Percentiles rank a stretch among this genome's conserved stretches.
phyloP scores from a whole-genome alignment of 306 rosid genomes.

The Begonia fuchsioides region DNA sequence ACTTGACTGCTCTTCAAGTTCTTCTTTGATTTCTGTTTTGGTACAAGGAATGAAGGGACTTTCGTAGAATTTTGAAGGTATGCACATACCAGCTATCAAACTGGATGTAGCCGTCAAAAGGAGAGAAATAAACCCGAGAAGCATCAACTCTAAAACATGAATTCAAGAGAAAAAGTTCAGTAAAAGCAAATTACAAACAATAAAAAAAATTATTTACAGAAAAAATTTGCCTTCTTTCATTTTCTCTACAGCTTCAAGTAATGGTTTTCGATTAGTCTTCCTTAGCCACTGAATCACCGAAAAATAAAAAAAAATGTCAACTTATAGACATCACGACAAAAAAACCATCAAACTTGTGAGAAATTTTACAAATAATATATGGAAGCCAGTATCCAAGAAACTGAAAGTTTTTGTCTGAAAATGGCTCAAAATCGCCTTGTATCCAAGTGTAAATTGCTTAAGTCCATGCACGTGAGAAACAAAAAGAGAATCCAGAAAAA shows the following conservation, averaged over 20 bases:
- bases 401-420: too few species aligned
- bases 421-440: too few species aligned
- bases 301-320: conserved; percentile 2
- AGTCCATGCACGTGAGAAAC: too few species aligned
- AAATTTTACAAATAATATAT: too few species aligned
- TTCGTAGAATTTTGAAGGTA: conserved; percentile 68
- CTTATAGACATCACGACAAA: neutral
- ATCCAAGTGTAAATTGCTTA: too few species aligned
- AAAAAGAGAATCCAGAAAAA: too few species aligned
- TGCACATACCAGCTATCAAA: conserved; percentile 68
- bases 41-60: conserved; percentile 79
- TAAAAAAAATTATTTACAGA: neutral
- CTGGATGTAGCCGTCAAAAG: conserved; percentile 85
- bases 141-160: conserved; percentile 68
- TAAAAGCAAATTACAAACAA: conserved; percentile 3
- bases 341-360: too few species aligned
- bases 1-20: conserved; percentile 25
- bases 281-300: conserved; percentile 51
- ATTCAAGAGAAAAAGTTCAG: conserved; percentile 4
- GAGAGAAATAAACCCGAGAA: conserved; percentile 92
- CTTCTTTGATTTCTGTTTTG: conserved; percentile 49
- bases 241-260: conserved; percentile 87
- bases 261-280: conserved; percentile 79
- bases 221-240: conserved; percentile 72
- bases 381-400: too few species aligned